These are phyloP conservation scores for Ascochyta clinopodiicola DNA, from an alignment of 2,329 filamentous ascomycete genomes.

Conservation along the genomic window DNA sequence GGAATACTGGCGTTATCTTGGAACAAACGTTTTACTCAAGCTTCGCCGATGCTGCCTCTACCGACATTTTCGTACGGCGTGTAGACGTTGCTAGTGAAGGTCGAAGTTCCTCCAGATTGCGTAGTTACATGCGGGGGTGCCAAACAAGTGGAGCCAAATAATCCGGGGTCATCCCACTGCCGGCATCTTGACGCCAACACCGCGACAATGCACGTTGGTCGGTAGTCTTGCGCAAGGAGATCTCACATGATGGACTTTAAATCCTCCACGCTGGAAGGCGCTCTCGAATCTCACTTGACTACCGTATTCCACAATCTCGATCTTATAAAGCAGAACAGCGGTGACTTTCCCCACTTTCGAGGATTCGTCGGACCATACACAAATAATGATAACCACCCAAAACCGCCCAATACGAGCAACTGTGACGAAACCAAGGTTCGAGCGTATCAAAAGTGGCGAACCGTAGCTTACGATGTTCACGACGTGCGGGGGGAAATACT, in stretches of 20 bases:
- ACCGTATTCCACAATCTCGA: background rate
- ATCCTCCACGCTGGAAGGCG: background rate
- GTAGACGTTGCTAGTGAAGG: background rate
- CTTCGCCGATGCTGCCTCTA: background rate
- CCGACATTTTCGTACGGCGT: background rate
- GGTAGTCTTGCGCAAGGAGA: background rate
- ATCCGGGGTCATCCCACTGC: slow-evolving; percentile 9
- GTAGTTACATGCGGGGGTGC: slow-evolving; percentile 11
- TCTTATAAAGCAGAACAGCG: slow-evolving; percentile 3
- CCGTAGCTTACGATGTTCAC: background rate
- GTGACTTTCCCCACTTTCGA: slow-evolving; percentile 17
- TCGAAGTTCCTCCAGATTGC: background rate
- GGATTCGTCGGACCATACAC: slow-evolving; percentile 17
- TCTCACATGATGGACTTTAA: background rate
- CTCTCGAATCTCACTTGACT: background rate
- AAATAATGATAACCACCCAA: slow-evolving; percentile 6
- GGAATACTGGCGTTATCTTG: background rate
- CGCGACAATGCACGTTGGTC: background rate
- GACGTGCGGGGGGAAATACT: slow-evolving; percentile 19
- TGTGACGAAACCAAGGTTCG: slow-evolving; percentile 10
- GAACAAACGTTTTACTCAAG: background rate
- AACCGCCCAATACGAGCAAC: background rate
- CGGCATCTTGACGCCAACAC: background rate
- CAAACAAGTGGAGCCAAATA: slow-evolving; percentile 3
- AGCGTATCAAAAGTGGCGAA: slow-evolving; percentile 11